Percentiles rank a stretch among this genome's conserved stretches.
phyloP scores from a whole-genome alignment of 768 basidiomycete genomes.

The Pleurotus tuoliensis region DNA sequence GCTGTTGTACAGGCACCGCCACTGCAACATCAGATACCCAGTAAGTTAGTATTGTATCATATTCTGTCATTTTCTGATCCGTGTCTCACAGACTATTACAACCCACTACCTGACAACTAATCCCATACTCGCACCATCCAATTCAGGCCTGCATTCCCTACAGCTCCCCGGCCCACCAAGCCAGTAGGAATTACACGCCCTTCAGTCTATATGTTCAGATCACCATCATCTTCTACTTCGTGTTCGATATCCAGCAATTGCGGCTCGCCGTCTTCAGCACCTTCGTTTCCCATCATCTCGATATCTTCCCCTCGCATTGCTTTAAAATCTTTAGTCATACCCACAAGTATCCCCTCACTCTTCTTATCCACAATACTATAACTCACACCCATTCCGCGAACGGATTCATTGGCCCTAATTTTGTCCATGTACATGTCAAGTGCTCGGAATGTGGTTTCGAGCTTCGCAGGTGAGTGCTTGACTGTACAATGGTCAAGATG shows the following conservation, averaged over 20 bases:
- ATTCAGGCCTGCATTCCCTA: no score
- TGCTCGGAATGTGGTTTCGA: slow-evolving; percentile 19
- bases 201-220: neutral
- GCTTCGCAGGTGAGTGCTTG: slow-evolving; percentile 22
- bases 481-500: slow-evolving; percentile 20
- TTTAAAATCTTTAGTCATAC: slow-evolving; percentile 1
- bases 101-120: no score
- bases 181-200: no score
- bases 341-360: slow-evolving; percentile 4
- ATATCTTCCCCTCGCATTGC: neutral
- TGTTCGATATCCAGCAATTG: slow-evolving; percentile 1
- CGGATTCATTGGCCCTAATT: slow-evolving; percentile 9
- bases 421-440: slow-evolving; percentile 14
- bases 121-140: no score
- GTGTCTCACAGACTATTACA: no score
- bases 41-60: no score
- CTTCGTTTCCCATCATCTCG: neutral
- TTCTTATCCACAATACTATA: slow-evolving; percentile 16
- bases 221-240: neutral
- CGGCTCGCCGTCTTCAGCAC: neutral
- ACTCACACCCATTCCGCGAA: slow-evolving; percentile 10
- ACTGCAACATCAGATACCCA: no score
- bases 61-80: no score
- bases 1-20: no score
- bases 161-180: no score